Evolutionary conservation across 2,329 filamentous ascomycete genomes (phyloP), one percentile per base, ranked within the genome.

Genomic region (Trichothecium sympodiale): DNA sequence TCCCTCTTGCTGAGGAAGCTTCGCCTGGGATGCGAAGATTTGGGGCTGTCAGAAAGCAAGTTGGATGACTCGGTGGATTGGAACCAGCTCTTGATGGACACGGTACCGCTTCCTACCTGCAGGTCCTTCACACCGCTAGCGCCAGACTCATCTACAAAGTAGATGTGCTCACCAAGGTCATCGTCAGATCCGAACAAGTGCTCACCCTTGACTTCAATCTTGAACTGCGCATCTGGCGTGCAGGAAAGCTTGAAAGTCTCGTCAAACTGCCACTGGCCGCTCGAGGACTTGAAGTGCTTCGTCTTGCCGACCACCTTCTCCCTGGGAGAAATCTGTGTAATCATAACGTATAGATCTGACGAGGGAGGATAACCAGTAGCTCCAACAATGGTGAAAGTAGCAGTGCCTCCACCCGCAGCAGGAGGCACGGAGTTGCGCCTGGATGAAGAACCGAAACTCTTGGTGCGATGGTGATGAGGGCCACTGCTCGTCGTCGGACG

Each of bases 221-320:
- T 83, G 71, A 95, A 96, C 51, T 84, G 79, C 16, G 83, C 70
- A 47, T 95, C 89, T 3, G 89, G 79, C 1, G 80, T 73, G 59
- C 87, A 93, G 9, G 70, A 65, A 16, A 83, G 69, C 50, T 79
- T 87, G 66, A 91, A 89, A 1, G 75, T 78, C 55, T 94, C 85
- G 43, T 86, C 79, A 55, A 77, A 94, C 14, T 65, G 69, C 41
- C 84, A 73, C 4, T 69, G 61, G 2, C 82, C 84, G 2, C 64
- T 65, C 3, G 73, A 62, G 1, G 80, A 71, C 57, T 94, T 94
- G 62, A 83, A 74, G 44, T 91, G 82, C 56, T 94, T 94, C 16
- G 88, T 95, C 67, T 96, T 95, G 62, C 88, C 79, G 31, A 98
- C 65, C 31, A 82, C 74, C 62, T 91, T 95, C 34, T 66, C 72